Evolutionary conservation across 1,284 basidiomycete genomes (phyloP), one percentile per base, ranked within the genome.

Genomic region (Peniophora sp.): DNA sequence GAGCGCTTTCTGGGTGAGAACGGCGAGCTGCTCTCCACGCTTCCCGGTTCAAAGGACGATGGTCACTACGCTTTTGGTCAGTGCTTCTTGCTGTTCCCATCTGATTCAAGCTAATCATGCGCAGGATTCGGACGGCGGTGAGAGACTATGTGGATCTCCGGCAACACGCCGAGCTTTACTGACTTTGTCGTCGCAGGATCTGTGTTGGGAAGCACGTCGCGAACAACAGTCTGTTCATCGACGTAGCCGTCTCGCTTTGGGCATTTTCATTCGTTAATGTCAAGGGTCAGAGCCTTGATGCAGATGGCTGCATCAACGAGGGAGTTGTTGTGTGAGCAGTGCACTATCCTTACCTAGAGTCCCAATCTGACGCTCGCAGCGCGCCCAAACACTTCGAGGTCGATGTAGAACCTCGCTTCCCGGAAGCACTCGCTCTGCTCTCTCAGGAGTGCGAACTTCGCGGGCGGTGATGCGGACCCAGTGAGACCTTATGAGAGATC

Each of bases 141-240:
- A 32, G 27, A 6, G 27, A 32, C 12, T 12, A 6, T 32, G 27
- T 6, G 27, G 46, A 15, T 47, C 47, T 42, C 22, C 48, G 12
- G 27, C 34, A 5, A 12, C 27, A 32, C 12, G 5, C 5, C 5
- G 6, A 6, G 5, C 5, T 5, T 15, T 52, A 36, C 41, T 47
- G 51, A 3, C 48, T 48, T 20, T 47, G 51, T 11, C 10, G 39
- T 37, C 18, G 51, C 15, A 32, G 27, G 5, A 52, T 52, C 18
- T 52, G 51, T 27, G 41, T 52, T 24, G 51, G 51, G 5, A 34
- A 47, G 23, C 47, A 52, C 23, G 47, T 52, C 36, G 51, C 51
- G 17, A 52, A 52, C 22, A 35, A 52, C 34, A 42, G 39, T 15
- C 37, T 52, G 18, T 52, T 52, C 47, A 48, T 48, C 11, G 47